phyloP scores from a whole-genome alignment of 2,329 filamentous ascomycete species.

The Fusarium duplospermum region DNA sequence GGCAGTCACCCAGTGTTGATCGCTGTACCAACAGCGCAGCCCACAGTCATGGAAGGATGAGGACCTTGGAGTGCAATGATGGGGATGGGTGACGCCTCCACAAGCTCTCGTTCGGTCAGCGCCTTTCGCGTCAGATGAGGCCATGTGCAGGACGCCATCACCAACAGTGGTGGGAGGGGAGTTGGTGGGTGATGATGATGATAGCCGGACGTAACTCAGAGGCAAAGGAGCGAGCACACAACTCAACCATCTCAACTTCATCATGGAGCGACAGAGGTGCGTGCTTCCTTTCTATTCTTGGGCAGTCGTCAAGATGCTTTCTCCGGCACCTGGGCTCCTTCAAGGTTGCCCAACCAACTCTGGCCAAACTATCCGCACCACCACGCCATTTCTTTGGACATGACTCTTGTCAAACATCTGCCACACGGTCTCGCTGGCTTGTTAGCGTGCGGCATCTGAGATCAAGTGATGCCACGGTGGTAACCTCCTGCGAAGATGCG shows the following conservation, averaged over 20 bases:
- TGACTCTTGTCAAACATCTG: conserved; percentile 34
- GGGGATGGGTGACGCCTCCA: neutral
- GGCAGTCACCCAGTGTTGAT: conserved; percentile 10
- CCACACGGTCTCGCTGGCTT: conserved; percentile 13
- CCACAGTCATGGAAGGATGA: neutral
- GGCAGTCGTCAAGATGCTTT: neutral
- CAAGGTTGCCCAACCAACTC: conserved; percentile 11
- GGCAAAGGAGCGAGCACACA: conserved; percentile 7
- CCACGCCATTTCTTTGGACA: conserved; percentile 24
- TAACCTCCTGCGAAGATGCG: conserved; percentile 21
- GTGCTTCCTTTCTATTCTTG: conserved; percentile 9
- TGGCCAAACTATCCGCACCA: conserved; percentile 11
- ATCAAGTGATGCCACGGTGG: conserved; percentile 40
- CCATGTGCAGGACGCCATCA: conserved; percentile 27
- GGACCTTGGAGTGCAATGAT: neutral
- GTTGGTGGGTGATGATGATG: conserved; percentile 17
- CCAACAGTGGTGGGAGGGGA: neutral
- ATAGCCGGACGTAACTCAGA: conserved; percentile 23
- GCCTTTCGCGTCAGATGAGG: conserved; percentile 27
- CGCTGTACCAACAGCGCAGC: conserved; percentile 8
- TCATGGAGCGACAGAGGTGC: neutral
- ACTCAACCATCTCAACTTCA: conserved; percentile 11
- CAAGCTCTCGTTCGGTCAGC: conserved; percentile 16
- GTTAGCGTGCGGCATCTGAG: conserved; percentile 35
- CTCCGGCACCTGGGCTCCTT: conserved; percentile 1